phyloP scores from a whole-genome alignment of 1,139 yeast species.

The Protomyces inouyei region DNA sequence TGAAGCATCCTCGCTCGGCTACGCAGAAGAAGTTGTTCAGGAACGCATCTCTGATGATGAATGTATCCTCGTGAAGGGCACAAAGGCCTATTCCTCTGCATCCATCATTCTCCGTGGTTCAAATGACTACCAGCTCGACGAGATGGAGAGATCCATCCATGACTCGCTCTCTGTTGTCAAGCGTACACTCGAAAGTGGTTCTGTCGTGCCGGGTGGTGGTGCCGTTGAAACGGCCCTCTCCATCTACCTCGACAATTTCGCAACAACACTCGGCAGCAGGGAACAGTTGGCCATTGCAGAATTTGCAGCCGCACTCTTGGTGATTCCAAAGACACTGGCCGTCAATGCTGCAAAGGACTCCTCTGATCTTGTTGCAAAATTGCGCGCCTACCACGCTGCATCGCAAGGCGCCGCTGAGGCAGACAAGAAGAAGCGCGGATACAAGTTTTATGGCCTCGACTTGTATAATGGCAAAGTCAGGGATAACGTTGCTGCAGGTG shows the following conservation, averaged over 20 bases:
- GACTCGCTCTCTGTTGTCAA: constrained; percentile 94
- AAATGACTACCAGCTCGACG: constrained; percentile 87
- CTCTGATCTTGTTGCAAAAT: constrained; percentile 86
- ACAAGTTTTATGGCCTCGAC: constrained; percentile 89
- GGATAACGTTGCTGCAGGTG: constrained; percentile 78
- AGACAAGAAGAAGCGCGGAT: constrained; percentile 75
- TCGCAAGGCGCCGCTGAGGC: constrained; percentile 79
- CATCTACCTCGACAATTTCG: constrained; percentile 92
- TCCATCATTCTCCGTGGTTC: constrained; percentile 94
- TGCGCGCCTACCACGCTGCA: constrained; percentile 95
- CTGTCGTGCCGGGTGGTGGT: constrained; percentile 98
- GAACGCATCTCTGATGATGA: constrained; percentile 94
- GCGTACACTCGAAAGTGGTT: constrained; percentile 90
- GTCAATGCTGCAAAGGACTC: constrained; percentile 98
- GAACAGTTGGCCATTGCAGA: constrained; percentile 98
- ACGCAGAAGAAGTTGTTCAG: constrained; percentile 89
- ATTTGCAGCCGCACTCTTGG: constrained; percentile 82
- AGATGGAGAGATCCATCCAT: constrained; percentile 95
- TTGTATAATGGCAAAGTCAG: constrained; percentile 85
- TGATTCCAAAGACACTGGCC: constrained; percentile 95
- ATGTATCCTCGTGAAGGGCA: constrained; percentile 89
- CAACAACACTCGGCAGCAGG: constrained; percentile 91
- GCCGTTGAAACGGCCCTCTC: constrained; percentile 96
- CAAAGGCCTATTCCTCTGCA: constrained; percentile 86
- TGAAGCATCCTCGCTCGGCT: constrained; percentile 78